Conservation (phyloP, 257 asterid species). For the Solanum habrochaites region DNA sequence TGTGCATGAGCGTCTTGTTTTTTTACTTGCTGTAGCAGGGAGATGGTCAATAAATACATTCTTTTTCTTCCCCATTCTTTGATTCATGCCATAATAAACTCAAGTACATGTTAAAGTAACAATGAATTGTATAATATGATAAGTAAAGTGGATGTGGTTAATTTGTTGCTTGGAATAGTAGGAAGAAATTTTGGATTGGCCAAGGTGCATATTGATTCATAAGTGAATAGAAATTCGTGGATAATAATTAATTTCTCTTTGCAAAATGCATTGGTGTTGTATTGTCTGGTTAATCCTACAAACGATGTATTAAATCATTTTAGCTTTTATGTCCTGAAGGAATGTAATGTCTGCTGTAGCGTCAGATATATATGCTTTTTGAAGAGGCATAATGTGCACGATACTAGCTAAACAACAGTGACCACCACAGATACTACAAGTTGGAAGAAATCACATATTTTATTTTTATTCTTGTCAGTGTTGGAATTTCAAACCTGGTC, state of each 20-base stretch:
- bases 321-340: neutral
- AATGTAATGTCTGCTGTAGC: neutral
- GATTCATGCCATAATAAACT: neutral
- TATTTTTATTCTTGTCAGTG: neutral
- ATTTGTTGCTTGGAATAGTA: neutral
- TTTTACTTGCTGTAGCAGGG: neutral
- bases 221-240: neutral
- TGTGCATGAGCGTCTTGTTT: neutral
- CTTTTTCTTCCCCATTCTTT: neutral
- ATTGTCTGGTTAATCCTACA: neutral
- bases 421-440: neutral
- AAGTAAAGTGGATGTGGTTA: neutral
- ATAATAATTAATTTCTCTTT: neutral
- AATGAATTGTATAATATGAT: neutral
- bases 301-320: neutral
- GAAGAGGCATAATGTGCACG: neutral
- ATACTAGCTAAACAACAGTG: neutral
- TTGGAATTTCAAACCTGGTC: neutral
- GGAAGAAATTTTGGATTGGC: neutral
- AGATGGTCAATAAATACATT: neutral
- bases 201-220: neutral
- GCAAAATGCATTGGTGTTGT: neutral
- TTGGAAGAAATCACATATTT: neutral
- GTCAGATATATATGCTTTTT: neutral
- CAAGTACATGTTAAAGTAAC: neutral